These are phyloP conservation scores for Spergularia bocconei DNA, from an alignment of 148 eudicot genomes.

Conservation along the genomic window DNA sequence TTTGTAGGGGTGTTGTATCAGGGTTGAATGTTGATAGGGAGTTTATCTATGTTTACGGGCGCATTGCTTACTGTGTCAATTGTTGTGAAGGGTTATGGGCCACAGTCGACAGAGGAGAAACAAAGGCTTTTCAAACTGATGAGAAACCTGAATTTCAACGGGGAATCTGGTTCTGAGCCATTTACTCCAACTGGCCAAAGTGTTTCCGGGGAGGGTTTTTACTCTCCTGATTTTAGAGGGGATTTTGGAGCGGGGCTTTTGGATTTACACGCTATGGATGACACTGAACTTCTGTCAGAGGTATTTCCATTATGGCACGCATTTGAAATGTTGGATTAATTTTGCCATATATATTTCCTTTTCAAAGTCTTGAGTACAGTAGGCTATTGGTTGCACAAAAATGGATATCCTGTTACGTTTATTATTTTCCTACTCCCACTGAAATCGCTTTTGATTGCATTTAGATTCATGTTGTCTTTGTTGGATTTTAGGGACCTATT, in stretches of 20 bases:
- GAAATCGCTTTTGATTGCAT: neutral
- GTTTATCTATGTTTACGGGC: neutral
- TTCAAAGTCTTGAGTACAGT: no score
- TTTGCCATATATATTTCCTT: neutral
- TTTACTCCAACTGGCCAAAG: constrained; percentile 73
- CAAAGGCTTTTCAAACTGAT: constrained; percentile 88
- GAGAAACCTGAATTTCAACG: constrained; percentile 92
- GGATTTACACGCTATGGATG: constrained; percentile 99
- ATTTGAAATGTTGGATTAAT: neutral
- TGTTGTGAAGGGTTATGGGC: constrained; percentile 82
- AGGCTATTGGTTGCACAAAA: no score
- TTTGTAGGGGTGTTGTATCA: neutral
- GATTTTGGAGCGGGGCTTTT: constrained; percentile 99
- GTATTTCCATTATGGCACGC: constrained; percentile 31
- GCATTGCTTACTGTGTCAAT: constrained; percentile 14
- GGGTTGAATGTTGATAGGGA: neutral
- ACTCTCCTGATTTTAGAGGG: constrained; percentile 85
- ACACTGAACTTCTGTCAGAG: constrained; percentile 95
- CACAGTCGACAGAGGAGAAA: constrained; percentile 96
- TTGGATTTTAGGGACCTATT: neutral
- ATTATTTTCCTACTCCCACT: no score
- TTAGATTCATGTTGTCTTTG: neutral
- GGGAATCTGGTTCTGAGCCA: constrained; percentile 88
- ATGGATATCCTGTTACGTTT: no score
- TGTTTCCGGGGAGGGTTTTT: constrained; percentile 62